Evolutionary conservation across 108 stramenopile species (phyloP), one percentile per base, ranked within the genome.

Genomic region (Schizochytrium sp.): DNA sequence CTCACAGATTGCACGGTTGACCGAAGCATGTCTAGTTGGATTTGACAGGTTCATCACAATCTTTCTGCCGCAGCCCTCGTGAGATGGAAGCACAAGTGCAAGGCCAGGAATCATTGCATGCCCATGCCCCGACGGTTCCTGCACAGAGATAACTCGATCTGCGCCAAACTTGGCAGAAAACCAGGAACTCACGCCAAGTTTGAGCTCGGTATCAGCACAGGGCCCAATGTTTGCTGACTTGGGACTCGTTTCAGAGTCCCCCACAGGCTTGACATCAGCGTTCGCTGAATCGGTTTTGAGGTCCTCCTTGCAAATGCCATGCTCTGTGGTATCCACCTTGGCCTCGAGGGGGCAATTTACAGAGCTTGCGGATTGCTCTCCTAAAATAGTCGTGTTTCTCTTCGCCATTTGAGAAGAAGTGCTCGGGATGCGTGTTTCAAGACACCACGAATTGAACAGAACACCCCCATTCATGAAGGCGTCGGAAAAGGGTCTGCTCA

Each of bases 141-240:
- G 64, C 1, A 69, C 44, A 7, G 64, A 69, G 3, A 38, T 44
- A 38, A 69, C 64, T 15, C 1, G 40, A 44, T 69, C 12, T 7
- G 64, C 64, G 12, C 64, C 64, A 69, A 69, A 69, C 0, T 38
- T 69, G 10, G 64, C 64, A 5, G 64, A 13, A 69, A 69, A 69
- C 64, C 64, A 69, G 28, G 28, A 28, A 28, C 28, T 28, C 28
- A 28, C 28, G 28, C 28, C 28, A 28, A 28, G 28, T 28, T 28
- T 28, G 28, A 28, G 28, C 28, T 28, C 28, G 28, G 28, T 28
- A 28, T 28, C 28, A 28, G 28, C 28, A 28, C 28, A 28, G 7
- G 64, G 28, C 19, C 3, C 64, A 8, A 44, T 44, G 5, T 44
- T 44, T 28, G 28, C 28, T 28, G 28, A 28, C 28, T 28, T 28